Percentiles rank a stretch among this genome's conserved stretches.
Evolutionary conservation across 1,284 basidiomycete genomes (phyloP).

Genomic region (Trichosporon inkin): DNA sequence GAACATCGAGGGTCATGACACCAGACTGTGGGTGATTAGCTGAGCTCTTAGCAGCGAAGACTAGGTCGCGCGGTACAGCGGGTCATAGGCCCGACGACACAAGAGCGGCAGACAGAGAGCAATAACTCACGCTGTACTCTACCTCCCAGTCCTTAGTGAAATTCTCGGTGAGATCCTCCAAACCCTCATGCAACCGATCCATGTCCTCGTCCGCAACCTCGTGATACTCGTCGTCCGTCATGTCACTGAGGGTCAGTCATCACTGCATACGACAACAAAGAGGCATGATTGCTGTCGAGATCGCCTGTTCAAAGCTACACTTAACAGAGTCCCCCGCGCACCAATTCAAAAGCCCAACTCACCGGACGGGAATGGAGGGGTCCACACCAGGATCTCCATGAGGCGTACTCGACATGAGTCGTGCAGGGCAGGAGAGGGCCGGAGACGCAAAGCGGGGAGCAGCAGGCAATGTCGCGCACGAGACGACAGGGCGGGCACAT

Average conservation of each 20-base stretch:
- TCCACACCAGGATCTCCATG: constrained; percentile 21
- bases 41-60: neutral
- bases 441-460: neutral
- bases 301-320: too few relatives aligned
- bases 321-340: neutral
- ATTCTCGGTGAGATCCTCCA: constrained; percentile 74
- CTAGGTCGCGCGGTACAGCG: neutral
- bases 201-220: constrained; percentile 73
- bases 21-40: constrained; percentile 59
- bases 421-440: neutral
- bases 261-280: neutral
- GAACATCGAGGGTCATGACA: constrained; percentile 81
- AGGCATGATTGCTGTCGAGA: too few relatives aligned
- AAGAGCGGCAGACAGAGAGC: neutral
- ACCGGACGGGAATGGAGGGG: constrained; percentile 21
- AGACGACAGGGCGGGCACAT: neutral
- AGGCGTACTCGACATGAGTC: constrained; percentile 13
- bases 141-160: constrained; percentile 68
- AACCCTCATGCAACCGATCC: constrained; percentile 70
- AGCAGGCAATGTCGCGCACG: neutral
- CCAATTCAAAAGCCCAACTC: neutral
- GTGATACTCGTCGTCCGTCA: constrained; percentile 60
- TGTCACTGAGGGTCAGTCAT: constrained; percentile 15
- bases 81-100: too few relatives aligned
- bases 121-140: constrained; percentile 78